Conservation (phyloP, 192 early-diverging fungal genomes). For the Coemansia sp. region DNA sequence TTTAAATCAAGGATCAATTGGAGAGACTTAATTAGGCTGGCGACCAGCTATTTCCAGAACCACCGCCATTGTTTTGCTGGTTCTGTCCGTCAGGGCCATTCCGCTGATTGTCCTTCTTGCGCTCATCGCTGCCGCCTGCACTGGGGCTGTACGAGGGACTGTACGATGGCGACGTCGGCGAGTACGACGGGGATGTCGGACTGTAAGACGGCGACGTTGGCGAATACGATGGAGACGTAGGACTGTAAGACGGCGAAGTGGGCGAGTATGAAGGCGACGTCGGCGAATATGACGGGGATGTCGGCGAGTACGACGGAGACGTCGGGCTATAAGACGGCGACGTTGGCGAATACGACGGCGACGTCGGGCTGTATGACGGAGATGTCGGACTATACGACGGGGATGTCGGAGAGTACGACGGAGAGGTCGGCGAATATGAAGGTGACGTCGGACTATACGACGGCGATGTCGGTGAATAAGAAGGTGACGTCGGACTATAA, state of each 20-base stretch:
- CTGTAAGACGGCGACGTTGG: constrained; percentile 72
- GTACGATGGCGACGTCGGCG: constrained; percentile 28
- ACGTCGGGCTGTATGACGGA: constrained; percentile 67
- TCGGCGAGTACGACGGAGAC: constrained; percentile 67
- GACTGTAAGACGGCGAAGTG: constrained; percentile 69
- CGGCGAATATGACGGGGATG: constrained; percentile 75
- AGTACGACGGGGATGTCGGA: constrained; percentile 55
- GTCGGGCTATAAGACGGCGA: constrained; percentile 65
- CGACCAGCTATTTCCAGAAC: constrained; percentile 41
- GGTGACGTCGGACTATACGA: constrained; percentile 67
- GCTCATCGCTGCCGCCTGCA: constrained; percentile 1
- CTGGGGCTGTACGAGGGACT: constrained; percentile 4
- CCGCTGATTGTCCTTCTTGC: constrained; percentile 9
- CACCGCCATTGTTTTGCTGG: constrained; percentile 11
- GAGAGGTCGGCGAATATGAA: constrained; percentile 68
- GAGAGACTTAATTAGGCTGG: constrained; percentile 20
- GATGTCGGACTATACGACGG: constrained; percentile 66
- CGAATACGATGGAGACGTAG: constrained; percentile 55
- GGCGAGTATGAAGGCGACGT: constrained; percentile 56
- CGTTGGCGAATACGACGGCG: constrained; percentile 66
- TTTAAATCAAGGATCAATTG: not conserved
- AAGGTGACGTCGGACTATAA: constrained; percentile 64
- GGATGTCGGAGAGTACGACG: constrained; percentile 69
- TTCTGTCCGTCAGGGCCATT: constrained; percentile 1
- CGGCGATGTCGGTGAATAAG: constrained; percentile 67